Conservation (phyloP, 2,329 filamentous ascomycete genomes). For the Chrysosphaeria jannelii region DNA sequence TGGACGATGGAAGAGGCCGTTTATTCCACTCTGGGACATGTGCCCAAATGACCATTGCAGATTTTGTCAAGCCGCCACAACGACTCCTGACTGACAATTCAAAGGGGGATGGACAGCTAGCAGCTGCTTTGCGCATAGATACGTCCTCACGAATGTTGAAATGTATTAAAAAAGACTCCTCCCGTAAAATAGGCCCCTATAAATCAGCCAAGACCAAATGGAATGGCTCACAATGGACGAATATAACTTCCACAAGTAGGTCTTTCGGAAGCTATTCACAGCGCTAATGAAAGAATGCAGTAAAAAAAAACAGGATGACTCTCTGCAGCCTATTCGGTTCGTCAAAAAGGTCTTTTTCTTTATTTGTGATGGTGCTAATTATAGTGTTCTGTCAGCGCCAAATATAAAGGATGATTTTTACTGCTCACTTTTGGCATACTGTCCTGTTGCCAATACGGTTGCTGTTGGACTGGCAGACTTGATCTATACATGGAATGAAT, state of each 20-base stretch:
- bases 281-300: background rate
- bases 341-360: background rate
- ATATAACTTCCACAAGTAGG: slow-evolving; percentile 3
- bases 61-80: background rate
- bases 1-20: too few relatives aligned
- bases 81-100: slow-evolving; percentile 19
- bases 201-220: slow-evolving; percentile 4
- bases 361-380: background rate
- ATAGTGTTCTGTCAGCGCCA: slow-evolving; percentile 55
- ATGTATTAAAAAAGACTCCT: slow-evolving; percentile 11
- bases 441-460: slow-evolving; percentile 37
- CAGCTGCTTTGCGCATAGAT: slow-evolving; percentile 55
- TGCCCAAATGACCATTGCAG: too few relatives aligned
- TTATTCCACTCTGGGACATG: too few relatives aligned
- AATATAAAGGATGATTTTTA: slow-evolving; percentile 86
- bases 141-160: slow-evolving; percentile 33
- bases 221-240: slow-evolving; percentile 14
- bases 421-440: slow-evolving; percentile 74
- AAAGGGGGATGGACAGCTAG: slow-evolving; percentile 44
- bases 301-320: background rate
- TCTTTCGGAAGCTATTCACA: background rate
- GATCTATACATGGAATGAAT: slow-evolving; percentile 75
- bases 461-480: slow-evolving; percentile 56
- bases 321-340: background rate
- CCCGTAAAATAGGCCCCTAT: background rate